Percentiles rank a stretch among this genome's conserved stretches.
phyloP scores from a whole-genome alignment of 2,329 filamentous ascomycete genomes.

The Trichophyton verrucosum region DNA sequence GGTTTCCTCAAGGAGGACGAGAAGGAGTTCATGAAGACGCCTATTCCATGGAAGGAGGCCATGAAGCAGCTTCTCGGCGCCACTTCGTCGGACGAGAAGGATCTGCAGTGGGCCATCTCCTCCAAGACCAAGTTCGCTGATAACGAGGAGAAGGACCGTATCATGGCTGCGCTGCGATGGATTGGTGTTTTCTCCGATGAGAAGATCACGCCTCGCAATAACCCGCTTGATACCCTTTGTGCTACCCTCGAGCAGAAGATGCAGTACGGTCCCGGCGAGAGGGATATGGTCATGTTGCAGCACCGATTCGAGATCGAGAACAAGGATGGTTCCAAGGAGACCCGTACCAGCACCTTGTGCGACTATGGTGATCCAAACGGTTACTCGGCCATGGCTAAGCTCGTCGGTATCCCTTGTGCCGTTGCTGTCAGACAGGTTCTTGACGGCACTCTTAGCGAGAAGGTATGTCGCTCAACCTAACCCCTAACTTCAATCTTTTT shows the following conservation, averaged over 20 bases:
- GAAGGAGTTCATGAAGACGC: conserved; percentile 51
- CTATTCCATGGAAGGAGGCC: conserved; percentile 72
- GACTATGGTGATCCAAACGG: conserved; percentile 72
- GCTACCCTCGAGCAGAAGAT: conserved; percentile 84
- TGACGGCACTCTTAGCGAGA: conserved; percentile 58
- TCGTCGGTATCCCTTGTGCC: conserved; percentile 64
- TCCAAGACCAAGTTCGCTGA: conserved; percentile 62
- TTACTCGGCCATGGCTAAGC: conserved; percentile 72
- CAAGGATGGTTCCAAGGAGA: conserved; percentile 65
- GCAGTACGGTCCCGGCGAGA: conserved; percentile 70
- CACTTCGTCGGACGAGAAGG: conserved; percentile 50
- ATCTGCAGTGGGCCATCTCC: conserved; percentile 60
- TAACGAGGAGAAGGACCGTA: conserved; percentile 55
- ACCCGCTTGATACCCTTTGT: conserved; percentile 82
- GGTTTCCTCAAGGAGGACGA: conserved; percentile 70
- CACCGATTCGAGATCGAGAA: conserved; percentile 66
- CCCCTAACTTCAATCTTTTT: neutral
- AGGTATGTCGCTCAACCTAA: conserved; percentile 22
- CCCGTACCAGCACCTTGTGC: conserved; percentile 63
- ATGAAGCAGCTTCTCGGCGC: conserved; percentile 65
- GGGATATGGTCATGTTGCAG: conserved; percentile 61
- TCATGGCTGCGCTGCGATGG: conserved; percentile 63
- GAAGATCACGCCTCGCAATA: conserved; percentile 58
- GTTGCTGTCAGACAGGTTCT: conserved; percentile 69
- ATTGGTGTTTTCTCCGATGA: conserved; percentile 54